Percentiles rank a stretch among this genome's conserved stretches.
phyloP scores from a whole-genome alignment of 169 alveolate species.

The Plasmodium billcollinsi region DNA sequence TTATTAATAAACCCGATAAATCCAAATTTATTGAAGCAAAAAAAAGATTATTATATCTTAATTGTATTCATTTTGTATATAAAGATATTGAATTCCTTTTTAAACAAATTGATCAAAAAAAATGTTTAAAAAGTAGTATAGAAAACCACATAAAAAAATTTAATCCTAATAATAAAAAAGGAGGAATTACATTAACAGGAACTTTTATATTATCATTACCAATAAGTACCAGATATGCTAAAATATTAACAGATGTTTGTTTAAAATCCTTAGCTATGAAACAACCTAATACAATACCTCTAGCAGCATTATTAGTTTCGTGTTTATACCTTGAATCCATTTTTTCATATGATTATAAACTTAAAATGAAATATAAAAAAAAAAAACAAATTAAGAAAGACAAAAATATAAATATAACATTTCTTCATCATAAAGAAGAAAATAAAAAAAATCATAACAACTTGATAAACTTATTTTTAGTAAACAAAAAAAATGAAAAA shows the following conservation, averaged over 20 bases:
- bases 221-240: slow-evolving; percentile 74
- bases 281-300: slow-evolving; percentile 40
- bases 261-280: slow-evolving; percentile 67
- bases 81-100: slow-evolving; percentile 61
- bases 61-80: slow-evolving; percentile 54
- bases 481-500: slow-evolving; percentile 18
- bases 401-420: not conserved
- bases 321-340: slow-evolving; percentile 72
- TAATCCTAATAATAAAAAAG: slow-evolving; percentile 62
- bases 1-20: slow-evolving; percentile 76
- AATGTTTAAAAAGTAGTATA: slow-evolving; percentile 53
- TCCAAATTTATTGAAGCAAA: slow-evolving; percentile 65
- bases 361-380: slow-evolving; percentile 26
- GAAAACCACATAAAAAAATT: slow-evolving; percentile 55
- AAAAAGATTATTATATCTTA: slow-evolving; percentile 75
- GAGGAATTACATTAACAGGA: slow-evolving; percentile 71
- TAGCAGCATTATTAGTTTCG: slow-evolving; percentile 69
- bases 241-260: slow-evolving; percentile 72
- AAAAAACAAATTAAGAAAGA: slow-evolving; percentile 14
- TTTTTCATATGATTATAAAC: slow-evolving; percentile 74
- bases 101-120: slow-evolving; percentile 46
- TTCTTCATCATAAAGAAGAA: not conserved
- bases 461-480: slow-evolving; percentile 5
- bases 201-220: slow-evolving; percentile 51
- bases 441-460: not conserved